Conservation (phyloP, 306 rosid species). For the Luffa acutangula region DNA sequence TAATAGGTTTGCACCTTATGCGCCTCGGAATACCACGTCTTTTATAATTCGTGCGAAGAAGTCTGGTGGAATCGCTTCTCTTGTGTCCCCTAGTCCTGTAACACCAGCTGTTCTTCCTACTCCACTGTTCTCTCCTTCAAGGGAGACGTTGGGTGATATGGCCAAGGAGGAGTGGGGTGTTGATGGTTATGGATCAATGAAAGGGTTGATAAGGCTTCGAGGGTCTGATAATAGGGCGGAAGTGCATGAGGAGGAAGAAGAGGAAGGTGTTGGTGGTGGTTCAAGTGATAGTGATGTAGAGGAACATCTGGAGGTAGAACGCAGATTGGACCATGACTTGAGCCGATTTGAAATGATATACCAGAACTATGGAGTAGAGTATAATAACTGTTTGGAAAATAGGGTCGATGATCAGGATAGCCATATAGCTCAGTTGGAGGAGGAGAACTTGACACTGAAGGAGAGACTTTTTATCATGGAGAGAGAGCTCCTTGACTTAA, state of each 20-base stretch:
- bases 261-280: conserved; percentile 37
- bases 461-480: conserved; percentile 85
- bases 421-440: conserved; percentile 84
- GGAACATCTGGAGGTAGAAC: conserved; percentile 87
- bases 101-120: conserved; percentile 86
- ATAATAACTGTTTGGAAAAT: conserved; percentile 68
- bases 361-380: conserved; percentile 67
- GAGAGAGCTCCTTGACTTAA: conserved; percentile 61
- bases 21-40: conserved; percentile 74
- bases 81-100: conserved; percentile 77
- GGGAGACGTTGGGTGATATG: conserved; percentile 51
- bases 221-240: conserved; percentile 33
- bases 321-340: conserved; percentile 88
- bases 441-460: conserved; percentile 82
- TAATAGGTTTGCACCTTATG: conserved; percentile 66
- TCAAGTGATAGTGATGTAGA: conserved; percentile 85
- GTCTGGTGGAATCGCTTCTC: conserved; percentile 57
- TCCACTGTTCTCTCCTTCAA: conserved; percentile 50
- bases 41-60: conserved; percentile 59
- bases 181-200: conserved; percentile 79
- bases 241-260: conserved; percentile 19
- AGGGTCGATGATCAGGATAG: conserved; percentile 94
- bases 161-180: conserved; percentile 84
- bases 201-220: conserved; percentile 62
- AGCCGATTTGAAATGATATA: conserved; percentile 86